Evolutionary conservation across 768 basidiomycete species (phyloP).

Genomic region (Calocera viscosa): DNA sequence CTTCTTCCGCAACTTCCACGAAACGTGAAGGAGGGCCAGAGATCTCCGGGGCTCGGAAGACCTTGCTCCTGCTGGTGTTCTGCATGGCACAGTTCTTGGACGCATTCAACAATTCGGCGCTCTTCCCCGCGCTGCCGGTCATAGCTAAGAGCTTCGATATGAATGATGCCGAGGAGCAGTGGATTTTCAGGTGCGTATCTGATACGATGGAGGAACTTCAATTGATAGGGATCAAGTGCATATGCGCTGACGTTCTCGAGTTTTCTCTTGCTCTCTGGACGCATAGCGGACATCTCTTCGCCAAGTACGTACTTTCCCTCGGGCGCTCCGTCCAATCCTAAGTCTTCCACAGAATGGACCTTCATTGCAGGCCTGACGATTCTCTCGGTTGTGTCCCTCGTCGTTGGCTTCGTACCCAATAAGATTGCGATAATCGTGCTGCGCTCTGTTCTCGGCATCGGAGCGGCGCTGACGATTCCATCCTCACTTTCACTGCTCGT

Average conservation of each 20-base stretch:
- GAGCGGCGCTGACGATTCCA: constrained; percentile 41
- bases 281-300: neutral
- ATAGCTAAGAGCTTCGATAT: constrained; percentile 17
- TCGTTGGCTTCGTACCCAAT: neutral
- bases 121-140: constrained; percentile 32
- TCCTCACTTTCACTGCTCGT: constrained; percentile 40
- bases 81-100: constrained; percentile 37
- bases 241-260: constrained; percentile 37
- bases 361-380: constrained; percentile 7
- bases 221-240: constrained; percentile 26
- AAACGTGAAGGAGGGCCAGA: too few species aligned
- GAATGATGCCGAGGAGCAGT: neutral
- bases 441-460: constrained; percentile 20
- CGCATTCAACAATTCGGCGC: constrained; percentile 32
- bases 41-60: constrained; percentile 22
- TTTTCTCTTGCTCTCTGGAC: constrained; percentile 25
- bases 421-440: constrained; percentile 9
- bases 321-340: neutral
- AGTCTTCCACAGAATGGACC: neutral
- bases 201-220: constrained; percentile 11
- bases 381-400: constrained; percentile 3
- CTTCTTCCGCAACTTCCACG: too few species aligned
- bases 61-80: constrained; percentile 28
- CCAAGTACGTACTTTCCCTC: neutral
- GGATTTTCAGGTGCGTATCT: neutral